phyloP scores from a whole-genome alignment of 805 yeast species.

The Candida oleophila region DNA sequence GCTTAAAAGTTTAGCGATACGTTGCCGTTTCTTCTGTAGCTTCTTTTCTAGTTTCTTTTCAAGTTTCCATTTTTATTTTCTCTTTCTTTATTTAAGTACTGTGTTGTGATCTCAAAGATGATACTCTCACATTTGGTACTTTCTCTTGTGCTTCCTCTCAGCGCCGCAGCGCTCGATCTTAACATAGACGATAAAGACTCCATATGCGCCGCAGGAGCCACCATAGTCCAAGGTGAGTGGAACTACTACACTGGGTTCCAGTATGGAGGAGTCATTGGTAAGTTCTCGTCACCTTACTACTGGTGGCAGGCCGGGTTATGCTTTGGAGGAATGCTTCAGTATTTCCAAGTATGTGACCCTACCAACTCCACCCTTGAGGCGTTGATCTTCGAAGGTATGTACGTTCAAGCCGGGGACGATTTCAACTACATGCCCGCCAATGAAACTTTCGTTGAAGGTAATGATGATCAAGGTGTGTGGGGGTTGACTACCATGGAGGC shows the following conservation, averaged over 20 bases:
- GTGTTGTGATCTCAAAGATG: background rate
- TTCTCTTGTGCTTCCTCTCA: background rate
- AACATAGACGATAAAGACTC: slow-evolving; percentile 38
- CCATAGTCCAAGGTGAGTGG: slow-evolving; percentile 37
- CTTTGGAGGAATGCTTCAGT: slow-evolving; percentile 46
- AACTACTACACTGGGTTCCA: slow-evolving; percentile 44
- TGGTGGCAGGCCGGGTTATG: slow-evolving; percentile 58
- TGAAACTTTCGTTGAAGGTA: slow-evolving; percentile 48
- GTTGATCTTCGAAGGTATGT: slow-evolving; percentile 38
- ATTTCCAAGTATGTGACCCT: slow-evolving; percentile 36
- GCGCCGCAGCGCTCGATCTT: slow-evolving; percentile 31
- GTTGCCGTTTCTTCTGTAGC: no score
- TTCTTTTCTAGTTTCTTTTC: no score
- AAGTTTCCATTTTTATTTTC: background rate
- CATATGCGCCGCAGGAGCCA: slow-evolving; percentile 40
- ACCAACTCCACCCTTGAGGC: slow-evolving; percentile 29
- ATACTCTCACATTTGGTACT: background rate
- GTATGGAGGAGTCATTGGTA: slow-evolving; percentile 47
- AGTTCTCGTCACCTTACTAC: slow-evolving; percentile 45
- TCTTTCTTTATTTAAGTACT: background rate
- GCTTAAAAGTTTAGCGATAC: no score
- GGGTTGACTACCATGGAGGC: slow-evolving; percentile 48
- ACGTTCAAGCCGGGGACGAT: slow-evolving; percentile 41
- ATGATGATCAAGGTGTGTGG: slow-evolving; percentile 56
- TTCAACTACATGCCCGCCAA: slow-evolving; percentile 45